Percentiles rank a stretch among this genome's conserved stretches.
These are phyloP conservation scores for Tranzscheliella williamsii DNA, from an alignment of 1,284 basidiomycete species.

Conservation along the genomic window DNA sequence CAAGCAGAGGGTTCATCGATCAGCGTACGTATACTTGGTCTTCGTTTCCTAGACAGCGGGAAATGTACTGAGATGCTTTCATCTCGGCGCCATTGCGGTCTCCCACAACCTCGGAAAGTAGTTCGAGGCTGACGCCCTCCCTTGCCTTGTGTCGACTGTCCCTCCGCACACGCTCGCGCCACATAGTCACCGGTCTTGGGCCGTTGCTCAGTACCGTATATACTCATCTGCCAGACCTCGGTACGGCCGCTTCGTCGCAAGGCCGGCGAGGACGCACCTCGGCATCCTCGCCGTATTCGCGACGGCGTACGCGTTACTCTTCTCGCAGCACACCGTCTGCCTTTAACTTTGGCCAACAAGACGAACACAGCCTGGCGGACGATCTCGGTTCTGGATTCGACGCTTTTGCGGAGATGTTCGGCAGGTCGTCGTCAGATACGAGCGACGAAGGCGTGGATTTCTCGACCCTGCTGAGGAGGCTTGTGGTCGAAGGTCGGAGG, in stretches of 20 bases:
- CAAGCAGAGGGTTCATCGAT: conserved; percentile 11
- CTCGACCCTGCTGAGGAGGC: conserved; percentile 9
- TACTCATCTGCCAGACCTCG: conserved; percentile 23
- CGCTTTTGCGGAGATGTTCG: conserved; percentile 28
- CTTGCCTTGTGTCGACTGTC: neutral
- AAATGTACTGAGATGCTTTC: neutral
- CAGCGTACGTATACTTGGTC: conserved; percentile 33
- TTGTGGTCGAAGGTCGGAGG: conserved; percentile 22
- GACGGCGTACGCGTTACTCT: conserved; percentile 10
- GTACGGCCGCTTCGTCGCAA: neutral
- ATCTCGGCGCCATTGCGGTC: no score
- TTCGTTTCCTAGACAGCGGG: neutral
- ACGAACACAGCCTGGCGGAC: conserved; percentile 8
- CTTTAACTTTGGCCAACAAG: conserved; percentile 8
- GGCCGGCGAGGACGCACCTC: conserved; percentile 4
- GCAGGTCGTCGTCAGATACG: neutral
- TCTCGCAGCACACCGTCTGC: conserved; percentile 8
- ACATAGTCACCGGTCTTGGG: conserved; percentile 18
- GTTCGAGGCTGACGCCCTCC: conserved; percentile 17
- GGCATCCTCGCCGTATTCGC: conserved; percentile 1
- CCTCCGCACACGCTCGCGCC: no score
- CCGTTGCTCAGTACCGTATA: conserved; percentile 33
- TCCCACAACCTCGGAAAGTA: conserved; percentile 5
- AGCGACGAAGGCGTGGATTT: conserved; percentile 15
- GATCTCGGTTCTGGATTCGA: conserved; percentile 21